Conservation (phyloP, 1,284 basidiomycete species). For the Apiotrichum siamense region DNA sequence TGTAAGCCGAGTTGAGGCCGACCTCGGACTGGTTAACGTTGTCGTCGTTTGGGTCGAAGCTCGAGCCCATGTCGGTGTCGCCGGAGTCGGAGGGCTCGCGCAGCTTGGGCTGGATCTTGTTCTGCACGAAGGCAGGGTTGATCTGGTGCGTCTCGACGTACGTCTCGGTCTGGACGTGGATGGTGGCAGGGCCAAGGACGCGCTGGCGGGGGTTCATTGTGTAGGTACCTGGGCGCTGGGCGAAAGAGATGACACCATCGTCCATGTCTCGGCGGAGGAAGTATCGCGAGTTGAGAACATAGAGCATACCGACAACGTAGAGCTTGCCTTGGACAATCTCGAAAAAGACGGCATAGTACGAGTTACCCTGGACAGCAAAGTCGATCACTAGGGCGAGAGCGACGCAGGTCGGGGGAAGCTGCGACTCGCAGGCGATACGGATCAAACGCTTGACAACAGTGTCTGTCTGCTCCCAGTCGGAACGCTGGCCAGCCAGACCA, state of each 20-base stretch:
- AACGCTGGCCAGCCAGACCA: constrained; percentile 23
- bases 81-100: constrained; percentile 14
- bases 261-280: constrained; percentile 14
- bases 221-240: constrained; percentile 17
- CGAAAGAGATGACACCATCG: neutral
- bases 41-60: neutral
- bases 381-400: constrained; percentile 22
- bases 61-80: constrained; percentile 7
- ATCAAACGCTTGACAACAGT: constrained; percentile 17
- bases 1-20: constrained; percentile 14
- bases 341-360: constrained; percentile 24
- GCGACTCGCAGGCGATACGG: constrained; percentile 26
- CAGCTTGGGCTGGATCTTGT: constrained; percentile 17
- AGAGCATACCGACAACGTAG: constrained; percentile 25
- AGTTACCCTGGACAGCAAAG: constrained; percentile 18
- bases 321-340: constrained; percentile 25
- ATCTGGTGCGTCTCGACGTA: constrained; percentile 23
- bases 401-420: constrained; percentile 23
- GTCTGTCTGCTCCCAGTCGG: constrained; percentile 29
- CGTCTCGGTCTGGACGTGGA: constrained; percentile 30
- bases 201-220: constrained; percentile 2
- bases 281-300: constrained; percentile 25
- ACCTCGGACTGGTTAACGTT: constrained; percentile 11
- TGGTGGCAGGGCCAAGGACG: constrained; percentile 15
- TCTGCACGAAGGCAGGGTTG: constrained; percentile 11